Percentiles rank a stretch among this genome's conserved stretches.
phyloP scores from a whole-genome alignment of 768 basidiomycete genomes.

The Amanita thiersii region DNA sequence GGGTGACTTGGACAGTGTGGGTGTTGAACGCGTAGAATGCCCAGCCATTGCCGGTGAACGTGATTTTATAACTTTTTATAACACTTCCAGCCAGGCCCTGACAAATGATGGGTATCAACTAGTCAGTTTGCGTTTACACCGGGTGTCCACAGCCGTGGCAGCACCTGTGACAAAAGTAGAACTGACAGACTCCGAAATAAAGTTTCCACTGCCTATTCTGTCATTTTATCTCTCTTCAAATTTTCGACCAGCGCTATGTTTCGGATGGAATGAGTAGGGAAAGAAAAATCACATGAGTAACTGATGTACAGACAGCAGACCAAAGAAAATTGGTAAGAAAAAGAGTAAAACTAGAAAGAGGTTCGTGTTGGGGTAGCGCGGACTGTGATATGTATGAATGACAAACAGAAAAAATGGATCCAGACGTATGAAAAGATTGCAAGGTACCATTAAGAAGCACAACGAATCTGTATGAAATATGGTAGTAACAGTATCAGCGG shows the following conservation, averaged over 20 bases:
- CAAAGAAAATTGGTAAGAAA: not conserved
- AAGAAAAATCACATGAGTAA: conserved; percentile 2
- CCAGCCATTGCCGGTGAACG: too few species aligned
- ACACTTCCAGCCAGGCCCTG: too few species aligned
- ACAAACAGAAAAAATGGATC: not conserved
- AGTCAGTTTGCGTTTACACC: too few species aligned
- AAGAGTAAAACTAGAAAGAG: not conserved
- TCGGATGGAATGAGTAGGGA: not conserved
- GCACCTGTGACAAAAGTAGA: too few species aligned
- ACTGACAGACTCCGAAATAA: too few species aligned
- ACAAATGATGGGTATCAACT: too few species aligned
- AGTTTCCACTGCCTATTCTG: too few species aligned
- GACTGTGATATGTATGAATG: conserved; percentile 1
- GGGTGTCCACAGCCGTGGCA: too few species aligned
- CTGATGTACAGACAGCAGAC: conserved; percentile 7
- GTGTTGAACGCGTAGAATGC: too few species aligned
- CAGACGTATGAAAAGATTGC: not conserved
- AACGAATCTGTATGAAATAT: conserved; percentile 3
- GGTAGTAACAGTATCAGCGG: conserved; percentile 37
- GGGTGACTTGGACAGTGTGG: too few species aligned
- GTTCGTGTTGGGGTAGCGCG: conserved; percentile 3
- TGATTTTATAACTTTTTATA: too few species aligned
- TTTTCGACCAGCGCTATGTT: not conserved
- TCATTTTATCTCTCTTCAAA: too few species aligned
- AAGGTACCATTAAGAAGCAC: conserved; percentile 6